Conservation (phyloP, 768 basidiomycete genomes). For the Russula earlei region DNA sequence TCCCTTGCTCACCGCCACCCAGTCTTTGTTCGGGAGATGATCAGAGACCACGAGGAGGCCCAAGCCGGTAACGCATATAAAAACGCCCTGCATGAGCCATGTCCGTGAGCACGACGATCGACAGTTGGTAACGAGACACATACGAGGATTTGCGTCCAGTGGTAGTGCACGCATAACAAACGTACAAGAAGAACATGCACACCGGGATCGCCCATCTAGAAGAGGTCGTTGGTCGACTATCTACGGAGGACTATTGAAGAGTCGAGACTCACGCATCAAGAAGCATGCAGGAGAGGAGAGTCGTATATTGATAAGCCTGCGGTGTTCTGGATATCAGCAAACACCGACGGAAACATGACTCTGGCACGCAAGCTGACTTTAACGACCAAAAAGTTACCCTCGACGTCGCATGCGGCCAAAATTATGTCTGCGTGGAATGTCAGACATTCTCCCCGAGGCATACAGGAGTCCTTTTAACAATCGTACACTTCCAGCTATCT, state of each 20-base stretch:
- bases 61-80: conserved; percentile 65
- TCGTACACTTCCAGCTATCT: conserved; percentile 87
- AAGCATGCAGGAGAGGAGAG: conserved; percentile 84
- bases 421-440: conserved; percentile 48
- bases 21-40: conserved; percentile 68
- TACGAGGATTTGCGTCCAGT: conserved; percentile 76
- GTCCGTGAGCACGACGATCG: not conserved
- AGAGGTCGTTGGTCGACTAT: not conserved
- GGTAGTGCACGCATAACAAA: conserved; percentile 73
- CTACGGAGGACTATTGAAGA: not conserved
- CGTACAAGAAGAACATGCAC: conserved; percentile 73
- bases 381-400: conserved; percentile 81
- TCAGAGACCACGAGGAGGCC: conserved; percentile 77
- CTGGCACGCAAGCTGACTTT: conserved; percentile 35
- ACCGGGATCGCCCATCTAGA: conserved; percentile 81
- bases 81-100: conserved; percentile 45
- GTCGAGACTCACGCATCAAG: conserved; percentile 58
- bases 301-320: conserved; percentile 79
- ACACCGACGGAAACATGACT: not conserved
- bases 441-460: not conserved
- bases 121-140: conserved; percentile 21
- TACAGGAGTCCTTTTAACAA: conserved; percentile 1
- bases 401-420: conserved; percentile 73
- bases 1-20: conserved; percentile 49
- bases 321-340: not conserved